Evolutionary conservation across 768 basidiomycete species (phyloP).

Genomic region (Amanita muscaria): DNA sequence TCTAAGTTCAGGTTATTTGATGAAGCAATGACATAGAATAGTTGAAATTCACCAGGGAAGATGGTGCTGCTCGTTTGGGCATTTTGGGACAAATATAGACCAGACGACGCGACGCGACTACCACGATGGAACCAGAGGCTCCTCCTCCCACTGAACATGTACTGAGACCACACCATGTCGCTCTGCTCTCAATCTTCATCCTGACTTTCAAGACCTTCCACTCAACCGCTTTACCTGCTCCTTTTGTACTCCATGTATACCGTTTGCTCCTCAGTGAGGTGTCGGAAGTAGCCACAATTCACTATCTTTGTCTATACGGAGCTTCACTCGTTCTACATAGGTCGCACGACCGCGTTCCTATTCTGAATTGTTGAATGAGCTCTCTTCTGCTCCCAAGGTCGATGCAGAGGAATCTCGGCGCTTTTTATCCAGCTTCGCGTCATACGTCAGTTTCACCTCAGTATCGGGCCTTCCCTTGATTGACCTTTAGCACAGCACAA

Average conservation of each 20-base stretch:
- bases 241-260: constrained; percentile 54
- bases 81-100: constrained; percentile 11
- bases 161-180: constrained; percentile 71
- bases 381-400: constrained; percentile 36
- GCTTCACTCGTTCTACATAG: constrained; percentile 25
- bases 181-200: constrained; percentile 53
- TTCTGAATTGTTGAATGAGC: constrained; percentile 35
- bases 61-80: constrained; percentile 26
- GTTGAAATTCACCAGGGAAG: constrained; percentile 19
- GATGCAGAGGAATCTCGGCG: constrained; percentile 33
- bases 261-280: constrained; percentile 63
- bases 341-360: constrained; percentile 56
- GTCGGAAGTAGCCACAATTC: constrained; percentile 44
- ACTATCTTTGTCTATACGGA: neutral
- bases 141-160: constrained; percentile 59
- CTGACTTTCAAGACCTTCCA: constrained; percentile 54
- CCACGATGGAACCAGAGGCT: constrained; percentile 32
- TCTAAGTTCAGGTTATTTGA: constrained; percentile 17
- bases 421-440: constrained; percentile 38
- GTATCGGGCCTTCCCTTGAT: too few relatives aligned
- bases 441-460: constrained; percentile 18
- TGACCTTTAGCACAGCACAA: too few relatives aligned
- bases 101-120: constrained; percentile 1
- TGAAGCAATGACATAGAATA: constrained; percentile 1
- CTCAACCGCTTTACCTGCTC: constrained; percentile 41